These are phyloP conservation scores for Russula griseocarnosa DNA, from an alignment of 768 basidiomycete genomes.

Conservation along the genomic window DNA sequence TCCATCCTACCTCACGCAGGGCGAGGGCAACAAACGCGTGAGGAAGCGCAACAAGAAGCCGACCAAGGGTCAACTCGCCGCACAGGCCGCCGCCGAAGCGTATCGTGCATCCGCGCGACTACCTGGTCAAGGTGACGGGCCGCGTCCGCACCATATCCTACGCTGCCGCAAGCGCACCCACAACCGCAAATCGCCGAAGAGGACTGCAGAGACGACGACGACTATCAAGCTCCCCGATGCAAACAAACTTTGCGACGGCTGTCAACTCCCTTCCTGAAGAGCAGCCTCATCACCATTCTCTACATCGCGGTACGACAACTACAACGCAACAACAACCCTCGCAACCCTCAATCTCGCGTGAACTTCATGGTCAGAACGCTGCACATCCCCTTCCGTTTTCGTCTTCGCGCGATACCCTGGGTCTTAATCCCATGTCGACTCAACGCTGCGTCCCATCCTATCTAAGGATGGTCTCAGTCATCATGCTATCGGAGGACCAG, in stretches of 20 bases:
- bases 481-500: background rate
- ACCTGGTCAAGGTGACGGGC: slow-evolving; percentile 31
- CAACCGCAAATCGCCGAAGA: slow-evolving; percentile 3
- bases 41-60: slow-evolving; percentile 51
- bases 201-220: background rate
- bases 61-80: slow-evolving; percentile 31
- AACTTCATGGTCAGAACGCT: background rate
- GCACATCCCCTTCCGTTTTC: background rate
- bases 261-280: background rate
- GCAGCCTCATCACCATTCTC: background rate
- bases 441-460: background rate
- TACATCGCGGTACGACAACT: background rate
- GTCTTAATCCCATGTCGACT: slow-evolving; percentile 12
- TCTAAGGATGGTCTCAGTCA: background rate
- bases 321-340: background rate
- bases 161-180: background rate
- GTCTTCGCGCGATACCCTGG: background rate
- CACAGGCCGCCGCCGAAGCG: slow-evolving; percentile 22
- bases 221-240: slow-evolving; percentile 9
- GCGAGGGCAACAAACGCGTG: slow-evolving; percentile 58
- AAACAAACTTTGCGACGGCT: slow-evolving; percentile 14
- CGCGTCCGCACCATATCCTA: slow-evolving; percentile 15
- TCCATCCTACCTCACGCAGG: slow-evolving; percentile 41
- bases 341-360: background rate
- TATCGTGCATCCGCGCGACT: slow-evolving; percentile 14